phyloP scores from a whole-genome alignment of 2,329 filamentous ascomycete genomes.

The Fusarium fujikuroi region DNA sequence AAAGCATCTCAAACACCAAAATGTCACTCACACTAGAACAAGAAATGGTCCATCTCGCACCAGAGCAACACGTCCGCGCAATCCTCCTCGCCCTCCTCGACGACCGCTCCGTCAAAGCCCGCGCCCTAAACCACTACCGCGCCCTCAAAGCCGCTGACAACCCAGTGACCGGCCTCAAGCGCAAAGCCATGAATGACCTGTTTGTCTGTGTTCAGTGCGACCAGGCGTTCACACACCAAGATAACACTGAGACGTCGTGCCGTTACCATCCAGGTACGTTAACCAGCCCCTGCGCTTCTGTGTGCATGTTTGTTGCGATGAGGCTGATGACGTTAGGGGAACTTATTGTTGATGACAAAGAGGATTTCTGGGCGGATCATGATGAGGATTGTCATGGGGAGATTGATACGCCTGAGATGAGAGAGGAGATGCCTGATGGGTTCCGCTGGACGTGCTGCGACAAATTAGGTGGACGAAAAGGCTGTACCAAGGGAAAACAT shows the following conservation, averaged over 20 bases:
- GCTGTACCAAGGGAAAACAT: slow-evolving; percentile 14
- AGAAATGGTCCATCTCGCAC: slow-evolving; percentile 17
- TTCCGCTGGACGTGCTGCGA: slow-evolving; percentile 10
- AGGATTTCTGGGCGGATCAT: slow-evolving; percentile 17
- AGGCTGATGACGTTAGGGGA: not conserved
- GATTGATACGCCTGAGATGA: slow-evolving; percentile 20
- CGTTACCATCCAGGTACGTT: slow-evolving; percentile 26
- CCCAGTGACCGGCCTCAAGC: slow-evolving; percentile 5
- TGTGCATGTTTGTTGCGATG: not conserved
- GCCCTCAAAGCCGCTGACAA: slow-evolving; percentile 1
- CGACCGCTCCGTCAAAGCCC: not conserved
- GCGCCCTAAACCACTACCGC: slow-evolving; percentile 13
- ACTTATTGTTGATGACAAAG: slow-evolving; percentile 1
- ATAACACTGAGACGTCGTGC: slow-evolving; percentile 20
- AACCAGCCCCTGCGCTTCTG: not conserved
- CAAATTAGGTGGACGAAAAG: not conserved
- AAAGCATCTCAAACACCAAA: not conserved
- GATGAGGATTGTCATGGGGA: slow-evolving; percentile 7
- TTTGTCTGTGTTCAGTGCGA: slow-evolving; percentile 33
- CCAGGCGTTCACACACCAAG: slow-evolving; percentile 1
- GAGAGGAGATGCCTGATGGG: slow-evolving; percentile 11
- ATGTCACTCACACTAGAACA: slow-evolving; percentile 1
- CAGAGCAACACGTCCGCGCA: slow-evolving; percentile 29
- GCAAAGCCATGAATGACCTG: slow-evolving; percentile 31
- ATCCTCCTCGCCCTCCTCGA: slow-evolving; percentile 35